These are phyloP conservation scores for Mycena rosella DNA, from an alignment of 768 basidiomycete genomes.

Conservation along the genomic window DNA sequence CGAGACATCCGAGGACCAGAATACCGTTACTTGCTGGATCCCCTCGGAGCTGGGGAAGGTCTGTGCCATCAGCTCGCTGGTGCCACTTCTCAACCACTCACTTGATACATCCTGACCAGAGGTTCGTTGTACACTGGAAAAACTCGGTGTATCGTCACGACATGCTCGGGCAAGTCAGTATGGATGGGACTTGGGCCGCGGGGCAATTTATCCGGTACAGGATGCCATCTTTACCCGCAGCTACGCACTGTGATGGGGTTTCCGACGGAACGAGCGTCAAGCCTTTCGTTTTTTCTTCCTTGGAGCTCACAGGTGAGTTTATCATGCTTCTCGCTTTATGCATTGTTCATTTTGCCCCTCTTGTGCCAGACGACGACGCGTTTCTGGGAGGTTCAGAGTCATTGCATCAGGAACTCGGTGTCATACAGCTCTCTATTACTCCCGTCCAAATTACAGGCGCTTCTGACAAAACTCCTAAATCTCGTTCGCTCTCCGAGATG, in stretches of 20 bases:
- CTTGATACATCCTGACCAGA: too few species aligned
- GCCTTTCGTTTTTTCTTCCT: slow-evolving; percentile 26
- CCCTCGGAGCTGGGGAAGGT: slow-evolving; percentile 26
- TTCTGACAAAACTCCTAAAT: too few species aligned
- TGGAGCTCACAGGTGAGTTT: slow-evolving; percentile 23
- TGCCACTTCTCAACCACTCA: too few species aligned
- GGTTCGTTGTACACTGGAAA: neutral
- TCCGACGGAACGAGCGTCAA: neutral
- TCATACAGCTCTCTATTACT: slow-evolving; percentile 25
- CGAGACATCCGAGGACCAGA: slow-evolving; percentile 17
- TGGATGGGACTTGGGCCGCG: neutral
- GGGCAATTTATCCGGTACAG: too few species aligned
- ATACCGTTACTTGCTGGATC: slow-evolving; percentile 26
- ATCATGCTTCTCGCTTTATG: neutral
- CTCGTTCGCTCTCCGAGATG: neutral
- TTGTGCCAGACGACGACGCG: slow-evolving; percentile 23
- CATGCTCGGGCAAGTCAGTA: neutral
- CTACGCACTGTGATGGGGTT: neutral
- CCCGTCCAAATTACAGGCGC: too few species aligned
- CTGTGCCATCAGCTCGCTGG: too few species aligned
- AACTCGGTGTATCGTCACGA: neutral
- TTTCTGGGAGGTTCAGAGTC: neutral
- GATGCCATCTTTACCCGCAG: too few species aligned
- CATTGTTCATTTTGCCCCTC: neutral
- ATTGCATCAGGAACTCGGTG: slow-evolving; percentile 18